phyloP scores from a whole-genome alignment of 768 basidiomycete genomes.

The Symmetrospora coprosmae region DNA sequence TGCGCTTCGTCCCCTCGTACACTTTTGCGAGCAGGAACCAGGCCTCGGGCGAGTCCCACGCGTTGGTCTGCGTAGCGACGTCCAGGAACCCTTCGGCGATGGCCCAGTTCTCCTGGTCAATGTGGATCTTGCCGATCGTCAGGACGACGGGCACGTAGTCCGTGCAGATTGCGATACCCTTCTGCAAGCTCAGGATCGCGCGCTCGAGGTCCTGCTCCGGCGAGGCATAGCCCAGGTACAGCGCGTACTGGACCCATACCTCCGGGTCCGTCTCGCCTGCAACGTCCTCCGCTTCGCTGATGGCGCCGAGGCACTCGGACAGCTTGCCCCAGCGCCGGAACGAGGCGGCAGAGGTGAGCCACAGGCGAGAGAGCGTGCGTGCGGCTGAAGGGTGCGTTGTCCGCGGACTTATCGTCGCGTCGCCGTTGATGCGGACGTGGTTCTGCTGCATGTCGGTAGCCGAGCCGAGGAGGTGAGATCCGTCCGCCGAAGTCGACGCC shows the following conservation, averaged over 20 bases:
- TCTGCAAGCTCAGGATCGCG: constrained; percentile 64
- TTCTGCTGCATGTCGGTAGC: too few relatives aligned
- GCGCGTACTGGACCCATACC: constrained; percentile 59
- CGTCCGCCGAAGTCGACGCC: too few relatives aligned
- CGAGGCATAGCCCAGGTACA: constrained; percentile 44
- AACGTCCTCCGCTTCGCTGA: constrained; percentile 83
- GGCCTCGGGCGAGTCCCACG: constrained; percentile 84
- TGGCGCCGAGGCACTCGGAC: constrained; percentile 76
- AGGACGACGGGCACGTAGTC: constrained; percentile 64
- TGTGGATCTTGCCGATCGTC: constrained; percentile 61
- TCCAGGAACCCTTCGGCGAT: constrained; percentile 67
- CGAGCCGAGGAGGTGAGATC: too few relatives aligned
- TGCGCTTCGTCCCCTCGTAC: constrained; percentile 58
- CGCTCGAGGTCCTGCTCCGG: constrained; percentile 40
- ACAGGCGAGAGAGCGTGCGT: constrained; percentile 40
- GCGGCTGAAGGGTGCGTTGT: constrained; percentile 8
- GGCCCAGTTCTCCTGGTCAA: constrained; percentile 38
- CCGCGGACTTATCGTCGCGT: neutral
- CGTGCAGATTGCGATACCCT: constrained; percentile 73
- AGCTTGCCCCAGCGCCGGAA: constrained; percentile 78
- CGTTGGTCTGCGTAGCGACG: constrained; percentile 53
- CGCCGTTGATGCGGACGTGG: neutral
- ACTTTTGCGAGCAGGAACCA: constrained; percentile 85
- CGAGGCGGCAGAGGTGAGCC: constrained; percentile 87
- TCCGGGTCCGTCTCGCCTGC: constrained; percentile 64